These are phyloP conservation scores for Paecilomyces dactylethromorphus DNA, from an alignment of 2,329 filamentous ascomycete genomes.

Conservation along the genomic window DNA sequence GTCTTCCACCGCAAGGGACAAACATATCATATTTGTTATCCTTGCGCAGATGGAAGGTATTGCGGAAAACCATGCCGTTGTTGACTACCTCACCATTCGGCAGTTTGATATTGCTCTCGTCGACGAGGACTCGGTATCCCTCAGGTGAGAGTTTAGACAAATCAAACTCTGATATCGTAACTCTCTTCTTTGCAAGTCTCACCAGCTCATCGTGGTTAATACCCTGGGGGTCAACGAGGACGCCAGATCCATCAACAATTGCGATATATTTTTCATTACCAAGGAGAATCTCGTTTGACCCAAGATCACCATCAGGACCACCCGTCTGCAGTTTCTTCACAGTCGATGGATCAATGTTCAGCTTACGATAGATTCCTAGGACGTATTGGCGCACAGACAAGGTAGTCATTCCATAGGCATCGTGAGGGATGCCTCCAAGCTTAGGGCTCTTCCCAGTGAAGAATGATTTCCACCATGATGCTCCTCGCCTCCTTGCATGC, in stretches of 20 bases:
- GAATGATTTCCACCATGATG: conserved; percentile 99
- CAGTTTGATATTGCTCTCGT: conserved; percentile 82
- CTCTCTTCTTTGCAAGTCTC: conserved; percentile 75
- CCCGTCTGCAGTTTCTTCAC: conserved; percentile 96
- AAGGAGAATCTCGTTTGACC: conserved; percentile 94
- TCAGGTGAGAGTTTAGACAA: conserved; percentile 74
- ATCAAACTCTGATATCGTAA: conserved; percentile 88
- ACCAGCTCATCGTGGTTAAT: conserved; percentile 77
- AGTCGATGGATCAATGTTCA: conserved; percentile 75
- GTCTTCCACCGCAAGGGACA: conserved; percentile 91
- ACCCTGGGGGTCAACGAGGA: conserved; percentile 87
- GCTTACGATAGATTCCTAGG: conserved; percentile 92
- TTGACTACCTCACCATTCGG: conserved; percentile 78
- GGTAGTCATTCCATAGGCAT: conserved; percentile 95
- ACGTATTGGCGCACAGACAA: conserved; percentile 94
- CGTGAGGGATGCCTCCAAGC: conserved; percentile 93
- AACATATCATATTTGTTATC: conserved; percentile 76
- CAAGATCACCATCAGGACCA: conserved; percentile 91
- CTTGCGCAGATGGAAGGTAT: conserved; percentile 88
- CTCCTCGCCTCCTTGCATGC: conserved; percentile 78
- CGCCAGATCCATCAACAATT: conserved; percentile 93
- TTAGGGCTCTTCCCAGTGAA: conserved; percentile 98
- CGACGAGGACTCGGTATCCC: conserved; percentile 86
- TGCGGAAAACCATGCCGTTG: conserved; percentile 94
- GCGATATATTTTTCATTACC: conserved; percentile 93